A percentile compares a stretch with the other conserved stretches of the same genome.
Conservation (phyloP, 1,284 basidiomycete species). For the Anthracocystis panici-leucophaei region DNA sequence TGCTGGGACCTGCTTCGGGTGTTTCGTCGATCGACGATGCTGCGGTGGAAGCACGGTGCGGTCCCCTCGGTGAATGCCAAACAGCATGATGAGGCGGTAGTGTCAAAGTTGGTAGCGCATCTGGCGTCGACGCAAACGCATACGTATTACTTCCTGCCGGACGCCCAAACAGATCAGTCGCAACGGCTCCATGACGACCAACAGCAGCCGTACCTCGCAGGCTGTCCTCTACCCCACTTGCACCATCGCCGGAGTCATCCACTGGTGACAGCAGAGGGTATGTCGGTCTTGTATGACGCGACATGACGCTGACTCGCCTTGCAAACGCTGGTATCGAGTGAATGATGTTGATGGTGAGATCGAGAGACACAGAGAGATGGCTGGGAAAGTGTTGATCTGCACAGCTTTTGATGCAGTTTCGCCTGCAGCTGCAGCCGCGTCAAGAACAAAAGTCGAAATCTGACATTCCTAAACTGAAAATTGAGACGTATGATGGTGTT, state of each 20-base stretch:
- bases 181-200: not conserved
- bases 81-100: not conserved
- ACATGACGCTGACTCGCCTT: constrained; percentile 1
- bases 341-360: not conserved
- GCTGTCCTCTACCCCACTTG: constrained; percentile 19
- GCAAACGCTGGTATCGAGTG: not conserved
- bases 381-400: not conserved
- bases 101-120: not conserved
- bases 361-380: not conserved
- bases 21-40: constrained; percentile 1
- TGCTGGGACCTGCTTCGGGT: constrained; percentile 11
- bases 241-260: constrained; percentile 7
- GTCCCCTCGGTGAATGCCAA: constrained; percentile 2
- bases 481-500: not conserved
- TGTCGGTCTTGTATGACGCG: not conserved
- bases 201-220: constrained; percentile 2
- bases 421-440: constrained; percentile 13
- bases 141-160: not conserved
- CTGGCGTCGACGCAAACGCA: constrained; percentile 14
- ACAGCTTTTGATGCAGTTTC: not conserved
- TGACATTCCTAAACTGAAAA: not conserved
- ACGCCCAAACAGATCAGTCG: constrained; percentile 5
- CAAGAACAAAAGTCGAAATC: not conserved
- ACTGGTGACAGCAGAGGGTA: not conserved
- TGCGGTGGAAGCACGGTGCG: not conserved